Conservation (phyloP, 2,329 filamentous ascomycete species). For the Aureobasidium sp. region DNA sequence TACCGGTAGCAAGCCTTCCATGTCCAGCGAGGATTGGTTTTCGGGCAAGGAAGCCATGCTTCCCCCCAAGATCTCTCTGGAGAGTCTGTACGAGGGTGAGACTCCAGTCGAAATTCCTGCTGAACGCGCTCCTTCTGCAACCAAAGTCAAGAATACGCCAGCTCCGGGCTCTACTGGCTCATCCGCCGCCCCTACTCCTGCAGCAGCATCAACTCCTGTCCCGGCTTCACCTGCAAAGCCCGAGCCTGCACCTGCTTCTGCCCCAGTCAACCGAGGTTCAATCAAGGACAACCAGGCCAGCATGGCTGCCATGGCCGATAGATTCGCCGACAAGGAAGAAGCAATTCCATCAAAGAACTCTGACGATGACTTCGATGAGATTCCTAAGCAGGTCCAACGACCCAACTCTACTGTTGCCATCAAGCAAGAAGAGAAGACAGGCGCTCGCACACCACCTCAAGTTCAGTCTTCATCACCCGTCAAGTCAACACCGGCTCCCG, state of each 20-base stretch:
- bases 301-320: slow-evolving; percentile 76
- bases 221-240: slow-evolving; percentile 36
- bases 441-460: slow-evolving; percentile 27
- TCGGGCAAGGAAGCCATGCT: slow-evolving; percentile 68
- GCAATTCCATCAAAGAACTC: slow-evolving; percentile 56
- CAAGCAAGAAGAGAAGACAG: slow-evolving; percentile 36
- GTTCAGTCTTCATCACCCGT: slow-evolving; percentile 20
- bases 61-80: slow-evolving; percentile 87
- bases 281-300: slow-evolving; percentile 82
- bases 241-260: slow-evolving; percentile 43
- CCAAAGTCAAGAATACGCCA: slow-evolving; percentile 32
- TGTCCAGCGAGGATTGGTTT: slow-evolving; percentile 78
- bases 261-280: slow-evolving; percentile 39
- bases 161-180: slow-evolving; percentile 19
- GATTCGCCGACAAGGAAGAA: slow-evolving; percentile 67
- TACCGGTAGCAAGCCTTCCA: slow-evolving; percentile 68
- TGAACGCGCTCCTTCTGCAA: slow-evolving; percentile 53
- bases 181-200: slow-evolving; percentile 20
- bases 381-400: slow-evolving; percentile 66
- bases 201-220: slow-evolving; percentile 35
- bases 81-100: slow-evolving; percentile 80
- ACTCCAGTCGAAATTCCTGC: slow-evolving; percentile 69
- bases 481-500: slow-evolving; percentile 24
- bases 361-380: slow-evolving; percentile 79
- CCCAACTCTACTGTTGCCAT: slow-evolving; percentile 30